A percentile compares a stretch with the other conserved stretches of the same genome.
phyloP scores from a whole-genome alignment of 2,329 filamentous ascomycete species.

The Pezicula rhizophila region DNA sequence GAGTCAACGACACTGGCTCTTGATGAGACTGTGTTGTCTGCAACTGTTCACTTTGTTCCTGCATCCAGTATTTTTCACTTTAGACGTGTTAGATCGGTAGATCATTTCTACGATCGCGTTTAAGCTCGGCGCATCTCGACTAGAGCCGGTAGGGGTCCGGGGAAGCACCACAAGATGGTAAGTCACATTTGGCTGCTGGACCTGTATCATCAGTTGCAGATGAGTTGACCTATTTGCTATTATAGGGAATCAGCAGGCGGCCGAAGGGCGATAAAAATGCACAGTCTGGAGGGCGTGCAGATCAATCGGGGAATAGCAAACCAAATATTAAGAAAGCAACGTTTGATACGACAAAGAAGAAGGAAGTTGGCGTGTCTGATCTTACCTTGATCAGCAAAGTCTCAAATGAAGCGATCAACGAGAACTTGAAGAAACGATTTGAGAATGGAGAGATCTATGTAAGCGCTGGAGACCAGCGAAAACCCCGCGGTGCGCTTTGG shows the following conservation, averaged over 20 bases:
- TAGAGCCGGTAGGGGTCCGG: slow-evolving; percentile 4
- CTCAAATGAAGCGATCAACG: slow-evolving; percentile 98
- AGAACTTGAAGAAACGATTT: slow-evolving; percentile 97
- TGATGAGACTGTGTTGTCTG: neutral
- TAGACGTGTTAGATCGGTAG: neutral
- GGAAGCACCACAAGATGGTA: slow-evolving; percentile 21
- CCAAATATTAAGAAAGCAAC: slow-evolving; percentile 88
- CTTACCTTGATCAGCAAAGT: slow-evolving; percentile 97
- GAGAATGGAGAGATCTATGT: slow-evolving; percentile 95
- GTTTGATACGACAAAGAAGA: slow-evolving; percentile 96
- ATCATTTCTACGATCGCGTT: neutral
- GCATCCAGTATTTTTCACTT: neutral
- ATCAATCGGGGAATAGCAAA: slow-evolving; percentile 19
- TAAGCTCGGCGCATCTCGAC: slow-evolving; percentile 13
- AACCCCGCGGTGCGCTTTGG: slow-evolving; percentile 10
- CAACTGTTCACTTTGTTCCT: neutral
- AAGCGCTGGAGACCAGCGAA: slow-evolving; percentile 9
- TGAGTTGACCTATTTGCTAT: slow-evolving; percentile 6
- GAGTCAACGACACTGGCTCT: neutral
- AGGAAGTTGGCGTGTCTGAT: slow-evolving; percentile 97
- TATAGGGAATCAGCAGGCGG: slow-evolving; percentile 28
- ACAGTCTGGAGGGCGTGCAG: slow-evolving; percentile 17
- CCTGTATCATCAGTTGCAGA: neutral
- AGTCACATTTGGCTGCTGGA: slow-evolving; percentile 1
- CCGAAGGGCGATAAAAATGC: slow-evolving; percentile 28